Evolutionary conservation across 129 eudicot genomes (phyloP), one percentile per base, ranked within the genome.

Genomic region (Flaveria ramosissima): DNA sequence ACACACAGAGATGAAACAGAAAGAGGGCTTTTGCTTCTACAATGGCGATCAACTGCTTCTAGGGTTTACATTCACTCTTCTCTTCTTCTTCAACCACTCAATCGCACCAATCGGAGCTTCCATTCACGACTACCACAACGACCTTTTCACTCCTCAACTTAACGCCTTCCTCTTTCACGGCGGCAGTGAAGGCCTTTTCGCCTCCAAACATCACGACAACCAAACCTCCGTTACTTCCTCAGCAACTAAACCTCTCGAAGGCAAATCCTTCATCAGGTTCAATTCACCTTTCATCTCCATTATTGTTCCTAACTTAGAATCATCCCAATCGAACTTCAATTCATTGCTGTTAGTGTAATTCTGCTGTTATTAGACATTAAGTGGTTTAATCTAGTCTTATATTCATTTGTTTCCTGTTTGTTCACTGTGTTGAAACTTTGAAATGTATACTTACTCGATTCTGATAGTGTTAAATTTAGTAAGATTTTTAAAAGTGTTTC

Each of bases 101-200:
- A 79, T 80, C 73, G 19, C 16, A 43, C 45, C 43, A 13, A 80
- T 56, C 13, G 57, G 17, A 52, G 89, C 84, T 60, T 87, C 96
- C 17, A 85, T 90, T 80, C 96, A 90, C 75, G 87, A 85, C 26
- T 90, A 90, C 65, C 70, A 56, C 0, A 84, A 77, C 43, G 83
- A 90, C 23, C 11, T 16, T 1, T 90, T 90, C 79, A 74, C 74
- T 59, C 89, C 87, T 20, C 87, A 85, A 79, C 45, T 76, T 16
- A 81, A 90, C 65, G 85, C 96, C 4, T 90, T 87, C 83, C 78
- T 90, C 67, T 90, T 87, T 79, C 92, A 85, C 81, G 96, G 96
- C 50, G 96, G 96, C 6, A 90, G 87, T 56, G 96, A 90, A 57
- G 96, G 96, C 12, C 82, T 90, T 39, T 89, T 84, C 79, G 86